phyloP scores from a whole-genome alignment of 2,329 filamentous ascomycete genomes.

The Allantophomopsis cytisporea region DNA sequence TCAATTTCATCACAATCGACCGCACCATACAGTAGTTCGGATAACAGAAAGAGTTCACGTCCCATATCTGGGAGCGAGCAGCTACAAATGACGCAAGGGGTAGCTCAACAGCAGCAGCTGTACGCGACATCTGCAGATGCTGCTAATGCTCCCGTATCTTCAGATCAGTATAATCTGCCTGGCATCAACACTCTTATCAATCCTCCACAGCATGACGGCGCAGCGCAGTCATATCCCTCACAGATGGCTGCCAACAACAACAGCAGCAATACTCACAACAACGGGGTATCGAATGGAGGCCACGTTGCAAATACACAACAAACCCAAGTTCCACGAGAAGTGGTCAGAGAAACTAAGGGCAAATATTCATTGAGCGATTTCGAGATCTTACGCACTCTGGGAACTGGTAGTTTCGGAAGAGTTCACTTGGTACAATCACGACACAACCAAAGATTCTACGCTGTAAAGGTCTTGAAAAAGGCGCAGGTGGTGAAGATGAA shows the following conservation, averaged over 20 bases:
- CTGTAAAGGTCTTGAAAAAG: conserved; percentile 97
- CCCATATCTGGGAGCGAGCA: conserved; percentile 15
- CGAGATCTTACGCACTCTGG: conserved; percentile 76
- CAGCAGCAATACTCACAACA: conserved; percentile 1
- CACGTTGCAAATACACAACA: conserved; percentile 6
- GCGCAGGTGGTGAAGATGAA: conserved; percentile 99
- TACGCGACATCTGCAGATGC: background rate
- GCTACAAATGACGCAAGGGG: conserved; percentile 17
- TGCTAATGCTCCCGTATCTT: conserved; percentile 13
- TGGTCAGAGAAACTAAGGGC: conserved; percentile 70
- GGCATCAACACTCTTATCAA: conserved; percentile 80
- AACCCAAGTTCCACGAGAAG: conserved; percentile 8
- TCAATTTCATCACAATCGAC: conserved; percentile 23
- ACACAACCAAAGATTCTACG: conserved; percentile 97
- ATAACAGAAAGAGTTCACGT: conserved; percentile 13
- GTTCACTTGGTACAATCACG: conserved; percentile 96
- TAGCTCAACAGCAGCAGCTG: conserved; percentile 8
- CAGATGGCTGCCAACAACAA: conserved; percentile 8
- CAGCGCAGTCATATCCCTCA: conserved; percentile 17
- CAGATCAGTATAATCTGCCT: conserved; percentile 48
- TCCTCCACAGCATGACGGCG: conserved; percentile 36
- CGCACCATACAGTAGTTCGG: conserved; percentile 13
- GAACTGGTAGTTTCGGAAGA: conserved; percentile 91
- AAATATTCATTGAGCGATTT: conserved; percentile 95
- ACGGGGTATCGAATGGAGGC: conserved; percentile 15